Evolutionary conservation across 2,329 filamentous ascomycete genomes (phyloP).

Genomic region (Clonostachys solani): DNA sequence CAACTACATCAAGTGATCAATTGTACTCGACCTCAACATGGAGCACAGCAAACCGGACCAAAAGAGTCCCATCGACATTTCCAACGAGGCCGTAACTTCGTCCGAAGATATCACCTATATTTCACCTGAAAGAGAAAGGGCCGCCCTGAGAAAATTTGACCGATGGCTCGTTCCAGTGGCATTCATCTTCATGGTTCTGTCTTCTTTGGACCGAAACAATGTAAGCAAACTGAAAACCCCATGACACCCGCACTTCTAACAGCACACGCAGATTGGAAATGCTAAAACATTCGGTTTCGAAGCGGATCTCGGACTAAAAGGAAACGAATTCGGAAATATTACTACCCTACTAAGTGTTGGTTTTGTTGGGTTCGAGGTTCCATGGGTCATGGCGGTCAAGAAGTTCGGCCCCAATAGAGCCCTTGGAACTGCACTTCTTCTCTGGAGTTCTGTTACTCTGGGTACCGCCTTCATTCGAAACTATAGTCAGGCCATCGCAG

Average conservation of each 20-base stretch:
- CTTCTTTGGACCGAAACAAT: constrained; percentile 34
- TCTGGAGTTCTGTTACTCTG: constrained; percentile 16
- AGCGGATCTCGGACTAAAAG: constrained; percentile 49
- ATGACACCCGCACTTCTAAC: background rate
- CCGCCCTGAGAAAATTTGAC: constrained; percentile 4
- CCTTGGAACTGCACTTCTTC: constrained; percentile 14
- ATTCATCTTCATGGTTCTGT: constrained; percentile 22
- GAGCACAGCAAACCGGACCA: background rate
- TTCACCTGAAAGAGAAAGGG: constrained; percentile 1
- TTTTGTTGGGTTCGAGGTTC: constrained; percentile 49
- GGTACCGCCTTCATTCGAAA: constrained; percentile 14
- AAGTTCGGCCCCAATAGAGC: constrained; percentile 11
- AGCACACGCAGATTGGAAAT: constrained; percentile 38
- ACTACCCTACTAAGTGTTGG: constrained; percentile 56
- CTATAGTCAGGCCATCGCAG: constrained; percentile 11
- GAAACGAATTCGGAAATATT: constrained; percentile 61
- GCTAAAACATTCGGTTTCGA: constrained; percentile 26
- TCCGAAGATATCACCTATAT: constrained; percentile 1
- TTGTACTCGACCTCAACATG: background rate
- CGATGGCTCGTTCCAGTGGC: constrained; percentile 1
- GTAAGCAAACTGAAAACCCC: background rate
- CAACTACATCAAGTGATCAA: background rate
- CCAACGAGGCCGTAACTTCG: background rate
- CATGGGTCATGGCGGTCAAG: constrained; percentile 14
- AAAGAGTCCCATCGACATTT: background rate